These are phyloP conservation scores for Nakaseomyces sp. DNA, from an alignment of 1,139 yeast genomes.

Conservation along the genomic window DNA sequence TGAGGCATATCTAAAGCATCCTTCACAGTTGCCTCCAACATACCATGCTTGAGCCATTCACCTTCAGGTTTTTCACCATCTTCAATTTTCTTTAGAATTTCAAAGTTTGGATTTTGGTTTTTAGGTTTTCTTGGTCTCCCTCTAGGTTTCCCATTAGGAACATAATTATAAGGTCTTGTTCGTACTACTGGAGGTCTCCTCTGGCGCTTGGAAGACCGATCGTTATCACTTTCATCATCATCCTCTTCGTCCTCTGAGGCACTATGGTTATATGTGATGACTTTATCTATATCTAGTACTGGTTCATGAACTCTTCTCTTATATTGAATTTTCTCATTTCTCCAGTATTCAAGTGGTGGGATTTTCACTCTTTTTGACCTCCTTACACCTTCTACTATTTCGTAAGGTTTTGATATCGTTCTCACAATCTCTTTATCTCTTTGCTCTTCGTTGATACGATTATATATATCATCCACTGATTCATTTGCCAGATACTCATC, in stretches of 20 bases:
- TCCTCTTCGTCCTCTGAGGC: conserved; percentile 30
- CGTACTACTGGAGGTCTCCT: conserved; percentile 10
- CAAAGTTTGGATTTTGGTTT: conserved; percentile 11
- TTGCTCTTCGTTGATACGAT: conserved; percentile 12
- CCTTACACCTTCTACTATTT: conserved; percentile 25
- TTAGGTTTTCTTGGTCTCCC: conserved; percentile 22
- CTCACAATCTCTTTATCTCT: no score
- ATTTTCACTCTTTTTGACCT: conserved; percentile 57
- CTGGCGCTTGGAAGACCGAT: conserved; percentile 5
- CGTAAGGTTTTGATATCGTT: not conserved
- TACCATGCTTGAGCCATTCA: conserved; percentile 47
- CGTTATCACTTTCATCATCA: conserved; percentile 1
- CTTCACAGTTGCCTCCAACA: conserved; percentile 46
- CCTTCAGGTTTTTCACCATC: conserved; percentile 40
- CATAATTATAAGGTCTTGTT: conserved; percentile 22
- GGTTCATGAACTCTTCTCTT: conserved; percentile 43
- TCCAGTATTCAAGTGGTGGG: conserved; percentile 78
- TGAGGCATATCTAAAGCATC: conserved; percentile 40
- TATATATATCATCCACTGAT: conserved; percentile 9
- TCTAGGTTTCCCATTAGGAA: conserved; percentile 23
- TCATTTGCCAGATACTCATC: conserved; percentile 24
- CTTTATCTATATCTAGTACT: conserved; percentile 52
- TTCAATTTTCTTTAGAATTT: conserved; percentile 19
- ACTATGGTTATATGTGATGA: conserved; percentile 38
- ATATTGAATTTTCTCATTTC: conserved; percentile 68